A percentile compares a stretch with the other conserved stretches of the same genome.
Evolutionary conservation across 2,329 filamentous ascomycete species (phyloP).

Genomic region (Cercospora zeina): DNA sequence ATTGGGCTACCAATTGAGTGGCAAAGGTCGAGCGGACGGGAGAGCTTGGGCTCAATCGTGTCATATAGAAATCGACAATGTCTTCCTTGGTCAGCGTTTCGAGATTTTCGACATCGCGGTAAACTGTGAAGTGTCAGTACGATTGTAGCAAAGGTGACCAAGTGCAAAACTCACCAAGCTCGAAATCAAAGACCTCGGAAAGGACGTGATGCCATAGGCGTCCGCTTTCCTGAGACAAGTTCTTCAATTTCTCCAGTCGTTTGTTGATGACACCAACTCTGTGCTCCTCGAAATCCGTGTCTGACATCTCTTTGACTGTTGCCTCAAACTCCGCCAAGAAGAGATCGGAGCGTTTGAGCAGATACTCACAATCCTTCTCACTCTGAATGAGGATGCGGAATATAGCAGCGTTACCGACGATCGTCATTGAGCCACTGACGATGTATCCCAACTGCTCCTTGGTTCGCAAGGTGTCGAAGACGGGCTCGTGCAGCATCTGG

Average conservation of each 20-base stretch:
- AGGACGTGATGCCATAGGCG: slow-evolving; percentile 84
- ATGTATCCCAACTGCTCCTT: slow-evolving; percentile 98
- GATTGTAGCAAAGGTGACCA: too few species aligned
- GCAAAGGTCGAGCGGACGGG: slow-evolving; percentile 75
- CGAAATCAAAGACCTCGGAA: slow-evolving; percentile 86
- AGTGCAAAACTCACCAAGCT: slow-evolving; percentile 64
- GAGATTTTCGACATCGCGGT: slow-evolving; percentile 74
- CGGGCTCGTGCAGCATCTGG: slow-evolving; percentile 89
- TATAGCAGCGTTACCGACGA: slow-evolving; percentile 71
- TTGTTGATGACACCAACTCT: slow-evolving; percentile 87
- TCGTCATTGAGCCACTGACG: slow-evolving; percentile 77
- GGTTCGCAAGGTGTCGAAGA: slow-evolving; percentile 90
- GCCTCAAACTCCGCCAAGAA: slow-evolving; percentile 71
- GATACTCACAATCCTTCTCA: slow-evolving; percentile 77
- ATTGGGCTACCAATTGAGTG: slow-evolving; percentile 78
- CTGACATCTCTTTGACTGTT: slow-evolving; percentile 71
- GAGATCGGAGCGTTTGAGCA: slow-evolving; percentile 82
- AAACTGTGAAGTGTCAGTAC: slow-evolving; percentile 51
- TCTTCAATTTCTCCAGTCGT: slow-evolving; percentile 87
- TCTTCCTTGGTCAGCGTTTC: slow-evolving; percentile 74
- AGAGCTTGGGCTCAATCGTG: slow-evolving; percentile 74
- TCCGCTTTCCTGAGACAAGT: slow-evolving; percentile 78
- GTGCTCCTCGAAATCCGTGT: slow-evolving; percentile 83
- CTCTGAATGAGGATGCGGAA: slow-evolving; percentile 93
- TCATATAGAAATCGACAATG: slow-evolving; percentile 74